phyloP scores from a whole-genome alignment of 2,329 filamentous ascomycete genomes.

The Dendryphion nanum region DNA sequence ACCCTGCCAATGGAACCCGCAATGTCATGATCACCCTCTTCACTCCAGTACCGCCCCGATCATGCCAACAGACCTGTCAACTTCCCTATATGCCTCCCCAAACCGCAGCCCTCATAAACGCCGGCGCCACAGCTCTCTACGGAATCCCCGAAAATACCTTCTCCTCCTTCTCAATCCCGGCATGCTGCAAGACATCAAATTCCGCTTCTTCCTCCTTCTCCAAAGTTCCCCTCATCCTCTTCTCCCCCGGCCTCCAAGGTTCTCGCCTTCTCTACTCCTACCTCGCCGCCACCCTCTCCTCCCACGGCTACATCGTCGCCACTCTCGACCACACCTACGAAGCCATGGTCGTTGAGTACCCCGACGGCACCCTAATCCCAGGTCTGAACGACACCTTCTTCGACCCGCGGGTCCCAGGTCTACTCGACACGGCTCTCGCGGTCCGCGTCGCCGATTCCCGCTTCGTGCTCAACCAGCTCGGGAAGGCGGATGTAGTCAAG shows the following conservation, averaged over 20 bases:
- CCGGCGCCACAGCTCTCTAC: background rate
- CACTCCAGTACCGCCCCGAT: constrained; percentile 8
- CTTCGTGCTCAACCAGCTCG: constrained; percentile 14
- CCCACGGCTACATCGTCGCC: constrained; percentile 46
- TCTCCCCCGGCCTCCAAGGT: constrained; percentile 45
- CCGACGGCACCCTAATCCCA: constrained; percentile 28
- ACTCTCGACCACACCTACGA: constrained; percentile 51
- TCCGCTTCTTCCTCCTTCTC: background rate
- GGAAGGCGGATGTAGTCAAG: constrained; percentile 4
- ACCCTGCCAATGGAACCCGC: constrained; percentile 7
- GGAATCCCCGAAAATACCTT: constrained; percentile 8
- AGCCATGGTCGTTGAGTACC: constrained; percentile 48
- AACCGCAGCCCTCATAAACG: constrained; percentile 6
- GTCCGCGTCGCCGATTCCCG: constrained; percentile 9
- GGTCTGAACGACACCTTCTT: constrained; percentile 3
- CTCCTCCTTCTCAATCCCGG: constrained; percentile 4
- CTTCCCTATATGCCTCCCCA: constrained; percentile 11
- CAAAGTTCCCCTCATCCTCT: constrained; percentile 29
- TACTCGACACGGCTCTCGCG: too few species aligned
- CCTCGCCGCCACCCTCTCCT: constrained; percentile 45
- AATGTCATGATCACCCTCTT: constrained; percentile 15
- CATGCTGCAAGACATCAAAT: constrained; percentile 2
- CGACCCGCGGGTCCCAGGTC: constrained; percentile 1
- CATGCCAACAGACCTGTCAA: constrained; percentile 2
- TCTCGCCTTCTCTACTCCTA: constrained; percentile 42